Evolutionary conservation across 805 yeast genomes (phyloP).

Genomic region (Lipomyces lipofer): DNA sequence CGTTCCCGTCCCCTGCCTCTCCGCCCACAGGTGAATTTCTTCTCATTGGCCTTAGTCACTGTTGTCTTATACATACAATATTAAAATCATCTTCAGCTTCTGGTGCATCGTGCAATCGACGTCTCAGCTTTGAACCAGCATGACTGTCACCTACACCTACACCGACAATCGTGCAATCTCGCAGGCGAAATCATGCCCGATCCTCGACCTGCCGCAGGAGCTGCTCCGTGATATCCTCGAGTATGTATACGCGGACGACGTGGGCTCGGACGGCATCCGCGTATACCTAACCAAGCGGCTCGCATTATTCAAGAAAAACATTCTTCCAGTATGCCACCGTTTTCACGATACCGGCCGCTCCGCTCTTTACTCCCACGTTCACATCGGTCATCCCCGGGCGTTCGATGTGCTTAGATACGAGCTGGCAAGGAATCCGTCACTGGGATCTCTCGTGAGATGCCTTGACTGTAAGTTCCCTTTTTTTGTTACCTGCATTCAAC

Average conservation of each 20-base stretch:
- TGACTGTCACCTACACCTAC: too few species aligned
- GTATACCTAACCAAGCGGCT: slow-evolving; percentile 21
- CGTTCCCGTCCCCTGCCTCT: too few species aligned
- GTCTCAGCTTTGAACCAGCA: too few species aligned
- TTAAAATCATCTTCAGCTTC: too few species aligned
- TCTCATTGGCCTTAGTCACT: too few species aligned
- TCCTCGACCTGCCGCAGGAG: slow-evolving; percentile 23
- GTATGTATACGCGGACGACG: slow-evolving; percentile 15
- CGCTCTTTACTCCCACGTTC: slow-evolving; percentile 42
- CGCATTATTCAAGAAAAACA: slow-evolving; percentile 19
- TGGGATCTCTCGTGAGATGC: slow-evolving; percentile 63
- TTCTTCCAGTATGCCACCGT: slow-evolving; percentile 32
- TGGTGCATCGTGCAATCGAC: too few species aligned
- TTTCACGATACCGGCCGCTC: slow-evolving; percentile 42
- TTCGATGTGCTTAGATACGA: slow-evolving; percentile 65
- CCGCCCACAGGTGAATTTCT: too few species aligned
- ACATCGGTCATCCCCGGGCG: slow-evolving; percentile 75
- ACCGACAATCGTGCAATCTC: too few species aligned
- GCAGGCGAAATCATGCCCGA: slow-evolving; percentile 1
- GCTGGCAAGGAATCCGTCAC: slow-evolving; percentile 44
- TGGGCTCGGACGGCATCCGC: slow-evolving; percentile 6
- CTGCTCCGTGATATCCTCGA: slow-evolving; percentile 18
- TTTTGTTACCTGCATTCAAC: neutral
- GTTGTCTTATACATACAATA: too few species aligned
- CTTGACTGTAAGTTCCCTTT: slow-evolving; percentile 53